A percentile compares a stretch with the other conserved stretches of the same genome.
Conservation (phyloP, 371 early-diverging fungal genomes). For the Lichtheimia ramosa region DNA sequence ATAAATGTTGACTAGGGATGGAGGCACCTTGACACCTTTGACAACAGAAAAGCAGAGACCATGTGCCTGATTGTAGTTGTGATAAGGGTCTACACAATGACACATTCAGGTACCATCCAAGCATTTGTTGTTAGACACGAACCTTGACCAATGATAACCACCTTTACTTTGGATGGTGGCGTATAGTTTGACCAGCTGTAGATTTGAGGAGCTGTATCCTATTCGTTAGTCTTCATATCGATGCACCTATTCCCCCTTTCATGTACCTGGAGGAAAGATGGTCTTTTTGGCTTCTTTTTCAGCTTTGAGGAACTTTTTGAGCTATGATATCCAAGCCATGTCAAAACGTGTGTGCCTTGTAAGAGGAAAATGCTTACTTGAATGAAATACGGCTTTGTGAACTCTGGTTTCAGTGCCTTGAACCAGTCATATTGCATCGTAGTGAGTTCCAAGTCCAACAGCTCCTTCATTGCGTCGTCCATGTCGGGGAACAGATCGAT, state of each 20-base stretch:
- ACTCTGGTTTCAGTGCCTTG: conserved; percentile 63
- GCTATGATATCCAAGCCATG: conserved; percentile 36
- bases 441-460: conserved; percentile 68
- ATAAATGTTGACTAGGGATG: conserved; percentile 94
- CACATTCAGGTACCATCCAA: conserved; percentile 26
- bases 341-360: conserved; percentile 1
- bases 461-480: conserved; percentile 41
- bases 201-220: conserved; percentile 52
- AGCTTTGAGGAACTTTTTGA: conserved; percentile 66
- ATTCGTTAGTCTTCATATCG: not conserved
- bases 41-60: conserved; percentile 90
- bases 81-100: conserved; percentile 93
- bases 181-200: conserved; percentile 83
- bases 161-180: conserved; percentile 64
- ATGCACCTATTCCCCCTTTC: not conserved
- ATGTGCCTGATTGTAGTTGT: conserved; percentile 90
- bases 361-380: conserved; percentile 48
- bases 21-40: conserved; percentile 78
- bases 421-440: conserved; percentile 83
- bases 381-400: conserved; percentile 78
- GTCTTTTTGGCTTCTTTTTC: conserved; percentile 51
- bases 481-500: conserved; percentile 22
- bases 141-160: conserved; percentile 93
- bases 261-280: conserved; percentile 75
- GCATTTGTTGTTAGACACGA: not conserved